These are phyloP conservation scores for Cephaloascus fragrans DNA, from an alignment of 805 yeast species.

Conservation along the genomic window DNA sequence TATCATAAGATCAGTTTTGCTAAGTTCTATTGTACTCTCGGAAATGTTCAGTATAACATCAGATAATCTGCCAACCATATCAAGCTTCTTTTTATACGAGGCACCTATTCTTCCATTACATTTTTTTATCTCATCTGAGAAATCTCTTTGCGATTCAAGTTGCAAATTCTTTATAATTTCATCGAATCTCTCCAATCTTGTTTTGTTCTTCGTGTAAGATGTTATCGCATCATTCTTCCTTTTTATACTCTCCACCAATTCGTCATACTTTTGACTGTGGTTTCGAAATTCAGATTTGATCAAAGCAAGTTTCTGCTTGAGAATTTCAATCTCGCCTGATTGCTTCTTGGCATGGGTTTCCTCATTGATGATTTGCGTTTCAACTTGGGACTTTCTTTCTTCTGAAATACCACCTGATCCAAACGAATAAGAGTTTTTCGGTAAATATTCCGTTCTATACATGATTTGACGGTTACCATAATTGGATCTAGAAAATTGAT, in stretches of 20 bases:
- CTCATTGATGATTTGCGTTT: constrained; percentile 1
- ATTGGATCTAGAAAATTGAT: constrained; percentile 42
- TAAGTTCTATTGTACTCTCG: not conserved
- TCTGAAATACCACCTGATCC: constrained; percentile 18
- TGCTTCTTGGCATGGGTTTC: constrained; percentile 2
- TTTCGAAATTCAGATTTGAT: not conserved
- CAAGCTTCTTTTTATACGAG: constrained; percentile 5
- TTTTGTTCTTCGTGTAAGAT: constrained; percentile 10
- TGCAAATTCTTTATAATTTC: constrained; percentile 21
- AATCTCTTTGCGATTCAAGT: constrained; percentile 29
- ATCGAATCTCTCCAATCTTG: constrained; percentile 14
- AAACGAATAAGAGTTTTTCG: constrained; percentile 18
- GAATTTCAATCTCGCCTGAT: constrained; percentile 1
- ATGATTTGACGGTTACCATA: constrained; percentile 55
- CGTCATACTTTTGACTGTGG: constrained; percentile 1
- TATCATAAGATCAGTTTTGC: not conserved
- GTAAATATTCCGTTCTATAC: constrained; percentile 25
- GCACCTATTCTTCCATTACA: constrained; percentile 16
- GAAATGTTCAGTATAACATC: not conserved
- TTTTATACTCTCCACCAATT: constrained; percentile 5
- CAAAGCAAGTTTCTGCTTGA: not conserved
- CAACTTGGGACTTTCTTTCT: constrained; percentile 9
- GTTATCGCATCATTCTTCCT: constrained; percentile 10
- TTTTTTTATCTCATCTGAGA: constrained; percentile 24
- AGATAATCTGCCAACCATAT: not conserved